These are phyloP conservation scores for Aspergillus thermomutatus DNA, from an alignment of 2,329 filamentous ascomycete genomes.

Conservation along the genomic window DNA sequence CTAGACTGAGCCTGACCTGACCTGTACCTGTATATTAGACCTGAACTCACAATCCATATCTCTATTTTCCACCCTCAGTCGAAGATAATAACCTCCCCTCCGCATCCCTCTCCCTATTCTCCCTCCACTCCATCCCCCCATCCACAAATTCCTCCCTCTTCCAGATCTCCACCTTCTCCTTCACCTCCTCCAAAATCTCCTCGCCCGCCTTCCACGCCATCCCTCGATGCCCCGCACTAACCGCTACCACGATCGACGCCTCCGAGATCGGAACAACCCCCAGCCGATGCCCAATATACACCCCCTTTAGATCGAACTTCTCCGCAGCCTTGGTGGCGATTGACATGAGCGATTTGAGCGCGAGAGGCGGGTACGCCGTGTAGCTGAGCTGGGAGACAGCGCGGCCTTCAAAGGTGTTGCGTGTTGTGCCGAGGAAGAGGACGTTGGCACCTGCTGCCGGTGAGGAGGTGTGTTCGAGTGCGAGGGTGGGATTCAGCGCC, in stretches of 20 bases:
- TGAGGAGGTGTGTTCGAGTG: slow-evolving; percentile 37
- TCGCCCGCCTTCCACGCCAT: slow-evolving; percentile 86
- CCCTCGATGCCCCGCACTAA: slow-evolving; percentile 76
- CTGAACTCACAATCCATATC: slow-evolving; percentile 6
- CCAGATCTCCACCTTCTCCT: slow-evolving; percentile 89
- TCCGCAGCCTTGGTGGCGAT: slow-evolving; percentile 48
- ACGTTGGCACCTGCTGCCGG: slow-evolving; percentile 44
- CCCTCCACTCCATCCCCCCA: slow-evolving; percentile 74
- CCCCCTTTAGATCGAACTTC: slow-evolving; percentile 62
- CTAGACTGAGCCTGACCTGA: slow-evolving; percentile 1
- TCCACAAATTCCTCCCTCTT: slow-evolving; percentile 84
- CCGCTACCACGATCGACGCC: slow-evolving; percentile 86
- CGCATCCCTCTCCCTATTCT: slow-evolving; percentile 70
- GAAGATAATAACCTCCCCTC: slow-evolving; percentile 34
- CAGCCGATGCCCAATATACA: slow-evolving; percentile 80
- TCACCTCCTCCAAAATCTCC: slow-evolving; percentile 82
- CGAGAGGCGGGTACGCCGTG: slow-evolving; percentile 41
- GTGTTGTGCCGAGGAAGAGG: slow-evolving; percentile 46
- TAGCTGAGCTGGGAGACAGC: slow-evolving; percentile 45
- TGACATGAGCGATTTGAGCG: slow-evolving; percentile 37
- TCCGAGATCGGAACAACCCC: slow-evolving; percentile 85
- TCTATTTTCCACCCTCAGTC: slow-evolving; percentile 1
- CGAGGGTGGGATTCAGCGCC: slow-evolving; percentile 34
- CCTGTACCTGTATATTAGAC: slow-evolving; percentile 22
- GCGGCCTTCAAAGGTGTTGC: slow-evolving; percentile 41